These are phyloP conservation scores for Dipodascopsis uninucleata DNA, from an alignment of 805 yeast genomes.

Conservation along the genomic window DNA sequence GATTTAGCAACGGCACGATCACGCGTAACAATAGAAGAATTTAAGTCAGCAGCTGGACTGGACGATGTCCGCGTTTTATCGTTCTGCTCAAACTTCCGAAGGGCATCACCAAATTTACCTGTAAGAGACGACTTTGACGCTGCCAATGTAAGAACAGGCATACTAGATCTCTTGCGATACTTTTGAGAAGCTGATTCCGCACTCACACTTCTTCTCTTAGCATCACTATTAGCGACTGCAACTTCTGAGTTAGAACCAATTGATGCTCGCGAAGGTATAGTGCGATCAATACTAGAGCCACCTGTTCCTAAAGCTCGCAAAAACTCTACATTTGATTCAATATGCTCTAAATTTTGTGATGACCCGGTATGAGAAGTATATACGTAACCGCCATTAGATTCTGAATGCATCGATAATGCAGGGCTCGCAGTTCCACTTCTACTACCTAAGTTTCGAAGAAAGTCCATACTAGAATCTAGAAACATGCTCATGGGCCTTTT, in stretches of 20 bases:
- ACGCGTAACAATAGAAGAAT: slow-evolving; percentile 7
- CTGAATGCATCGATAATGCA: slow-evolving; percentile 11
- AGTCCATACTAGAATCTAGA: slow-evolving; percentile 25
- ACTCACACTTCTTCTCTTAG: slow-evolving; percentile 1
- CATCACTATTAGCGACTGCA: background rate
- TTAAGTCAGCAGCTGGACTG: slow-evolving; percentile 12
- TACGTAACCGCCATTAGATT: slow-evolving; percentile 8
- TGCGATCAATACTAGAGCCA: slow-evolving; percentile 11
- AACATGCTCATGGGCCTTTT: slow-evolving; percentile 25
- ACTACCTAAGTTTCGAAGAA: slow-evolving; percentile 20
- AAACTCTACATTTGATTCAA: slow-evolving; percentile 24
- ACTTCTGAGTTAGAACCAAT: background rate
- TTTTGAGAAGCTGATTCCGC: slow-evolving; percentile 5
- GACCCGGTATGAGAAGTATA: slow-evolving; percentile 15
- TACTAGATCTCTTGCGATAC: slow-evolving; percentile 20
- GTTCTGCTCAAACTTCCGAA: slow-evolving; percentile 19
- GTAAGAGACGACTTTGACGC: slow-evolving; percentile 6
- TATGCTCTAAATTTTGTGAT: slow-evolving; percentile 24
- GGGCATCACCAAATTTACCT: slow-evolving; percentile 27
- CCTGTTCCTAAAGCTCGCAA: slow-evolving; percentile 25
- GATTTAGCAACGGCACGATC: background rate
- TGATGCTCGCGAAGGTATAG: background rate
- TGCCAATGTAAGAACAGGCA: slow-evolving; percentile 4
- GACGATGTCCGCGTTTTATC: slow-evolving; percentile 5
- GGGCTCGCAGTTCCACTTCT: slow-evolving; percentile 19